Conservation (phyloP, 257 asterid genomes). For the Solanum lycopersicoides region DNA sequence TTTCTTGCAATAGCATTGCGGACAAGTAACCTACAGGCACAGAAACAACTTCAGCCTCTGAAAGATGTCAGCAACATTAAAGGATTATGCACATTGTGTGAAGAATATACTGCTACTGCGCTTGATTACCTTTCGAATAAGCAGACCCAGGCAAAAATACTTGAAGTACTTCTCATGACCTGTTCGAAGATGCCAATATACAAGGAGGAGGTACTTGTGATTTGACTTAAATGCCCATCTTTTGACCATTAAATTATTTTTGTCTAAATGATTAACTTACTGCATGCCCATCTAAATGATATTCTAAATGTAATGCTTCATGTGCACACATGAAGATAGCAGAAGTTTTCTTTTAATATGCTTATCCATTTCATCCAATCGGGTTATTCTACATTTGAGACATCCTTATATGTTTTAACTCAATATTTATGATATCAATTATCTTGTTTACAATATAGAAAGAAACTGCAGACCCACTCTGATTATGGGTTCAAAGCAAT, state of each 20-base stretch:
- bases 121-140: constrained; percentile 51
- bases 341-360: neutral
- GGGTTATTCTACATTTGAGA: neutral
- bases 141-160: constrained; percentile 60
- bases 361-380: neutral
- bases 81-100: constrained; percentile 56
- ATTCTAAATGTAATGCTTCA: neutral
- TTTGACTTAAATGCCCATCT: neutral
- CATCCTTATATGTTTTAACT: neutral
- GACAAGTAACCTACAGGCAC: constrained; percentile 16
- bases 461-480: neutral
- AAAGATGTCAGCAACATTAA: constrained; percentile 24
- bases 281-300: neutral
- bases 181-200: constrained; percentile 62
- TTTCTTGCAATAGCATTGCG: constrained; percentile 31
- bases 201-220: constrained; percentile 49
- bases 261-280: neutral
- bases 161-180: constrained; percentile 50
- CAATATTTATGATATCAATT: neutral
- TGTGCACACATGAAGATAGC: neutral
- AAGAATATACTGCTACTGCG: constrained; percentile 58
- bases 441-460: neutral
- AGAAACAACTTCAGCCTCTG: constrained; percentile 25
- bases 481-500: neutral
- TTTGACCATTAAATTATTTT: neutral